Evolutionary conservation across 73 alveolate genomes (phyloP).

Genomic region (Paraurostyla sp.): DNA sequence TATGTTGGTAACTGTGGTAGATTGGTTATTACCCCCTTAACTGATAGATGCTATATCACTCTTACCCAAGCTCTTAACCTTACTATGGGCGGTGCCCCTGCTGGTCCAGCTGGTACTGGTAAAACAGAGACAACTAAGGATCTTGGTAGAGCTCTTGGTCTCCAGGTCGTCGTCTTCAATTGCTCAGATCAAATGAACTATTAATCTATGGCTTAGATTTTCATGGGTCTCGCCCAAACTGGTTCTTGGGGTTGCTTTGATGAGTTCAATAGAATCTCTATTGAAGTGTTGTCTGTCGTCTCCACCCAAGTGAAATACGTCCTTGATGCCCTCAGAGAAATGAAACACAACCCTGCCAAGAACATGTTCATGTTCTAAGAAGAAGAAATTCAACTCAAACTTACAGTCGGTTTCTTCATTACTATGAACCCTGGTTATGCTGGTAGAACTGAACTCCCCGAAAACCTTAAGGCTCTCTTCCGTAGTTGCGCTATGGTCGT

Average conservation of each 20-base stretch:
- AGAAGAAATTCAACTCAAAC: conserved; percentile 92
- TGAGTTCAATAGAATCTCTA: conserved; percentile 98
- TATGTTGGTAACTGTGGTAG: conserved; percentile 99
- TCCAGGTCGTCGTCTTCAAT: conserved; percentile 98
- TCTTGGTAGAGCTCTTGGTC: conserved; percentile 98
- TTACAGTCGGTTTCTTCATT: conserved; percentile 98
- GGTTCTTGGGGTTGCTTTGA: conserved; percentile 99
- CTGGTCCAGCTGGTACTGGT: conserved; percentile 99
- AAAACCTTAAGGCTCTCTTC: conserved; percentile 97
- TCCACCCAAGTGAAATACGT: conserved; percentile 98
- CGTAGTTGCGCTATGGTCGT: conserved; percentile 99
- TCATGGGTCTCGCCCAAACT: conserved; percentile 99
- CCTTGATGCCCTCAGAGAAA: conserved; percentile 97
- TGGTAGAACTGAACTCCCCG: conserved; percentile 99
- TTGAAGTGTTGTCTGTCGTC: conserved; percentile 99
- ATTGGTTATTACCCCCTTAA: conserved; percentile 99
- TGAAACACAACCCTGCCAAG: conserved; percentile 76
- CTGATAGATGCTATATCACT: conserved; percentile 99
- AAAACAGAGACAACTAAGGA: conserved; percentile 96
- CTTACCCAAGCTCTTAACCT: conserved; percentile 98
- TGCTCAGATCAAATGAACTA: conserved; percentile 99
- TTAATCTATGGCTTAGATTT: conserved; percentile 98
- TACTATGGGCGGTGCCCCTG: conserved; percentile 99
- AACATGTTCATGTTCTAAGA: conserved; percentile 94
- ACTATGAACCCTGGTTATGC: conserved; percentile 99